These are phyloP conservation scores for Chytridiales sp. DNA, from an alignment of 371 early-diverging fungal species.

Conservation along the genomic window DNA sequence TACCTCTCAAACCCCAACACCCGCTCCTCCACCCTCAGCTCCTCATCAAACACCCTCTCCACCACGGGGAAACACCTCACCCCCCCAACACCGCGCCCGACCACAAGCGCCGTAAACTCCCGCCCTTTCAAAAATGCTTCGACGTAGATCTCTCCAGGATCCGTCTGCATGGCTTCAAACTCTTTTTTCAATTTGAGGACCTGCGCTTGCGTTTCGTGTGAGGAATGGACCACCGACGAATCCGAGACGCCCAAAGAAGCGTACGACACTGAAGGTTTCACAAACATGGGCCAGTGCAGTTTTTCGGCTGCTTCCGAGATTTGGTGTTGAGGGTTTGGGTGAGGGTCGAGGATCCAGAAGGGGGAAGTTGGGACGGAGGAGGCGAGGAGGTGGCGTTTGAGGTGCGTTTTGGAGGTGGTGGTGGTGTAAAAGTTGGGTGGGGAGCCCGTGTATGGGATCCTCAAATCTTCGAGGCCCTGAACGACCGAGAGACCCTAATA, in stretches of 20 bases:
- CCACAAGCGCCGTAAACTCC: constrained; percentile 49
- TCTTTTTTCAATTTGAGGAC: constrained; percentile 20
- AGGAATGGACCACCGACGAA: constrained; percentile 37
- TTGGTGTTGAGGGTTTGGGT: too few relatives aligned
- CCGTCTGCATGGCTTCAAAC: too few relatives aligned
- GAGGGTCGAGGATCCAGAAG: too few relatives aligned
- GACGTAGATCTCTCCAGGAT: constrained; percentile 42
- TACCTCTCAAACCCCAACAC: constrained; percentile 54
- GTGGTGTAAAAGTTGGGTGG: constrained; percentile 14
- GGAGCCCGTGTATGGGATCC: constrained; percentile 26
- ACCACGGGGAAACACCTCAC: constrained; percentile 47
- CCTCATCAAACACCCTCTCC: constrained; percentile 47
- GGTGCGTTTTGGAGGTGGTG: constrained; percentile 30
- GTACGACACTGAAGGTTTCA: constrained; percentile 49
- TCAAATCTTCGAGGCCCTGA: constrained; percentile 3
- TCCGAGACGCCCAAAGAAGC: constrained; percentile 46
- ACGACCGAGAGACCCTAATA: constrained; percentile 20
- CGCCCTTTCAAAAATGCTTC: constrained; percentile 49
- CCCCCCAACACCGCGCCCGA: constrained; percentile 41
- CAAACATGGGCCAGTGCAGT: constrained; percentile 49
- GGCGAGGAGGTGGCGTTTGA: constrained; percentile 21
- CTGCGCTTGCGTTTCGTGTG: constrained; percentile 33
- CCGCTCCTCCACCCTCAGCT: constrained; percentile 36
- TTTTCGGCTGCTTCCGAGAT: too few relatives aligned
- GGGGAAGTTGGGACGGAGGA: constrained; percentile 30